Evolutionary conservation across 108 stramenopile species (phyloP).

Genomic region (Thalassiosira profunda): DNA sequence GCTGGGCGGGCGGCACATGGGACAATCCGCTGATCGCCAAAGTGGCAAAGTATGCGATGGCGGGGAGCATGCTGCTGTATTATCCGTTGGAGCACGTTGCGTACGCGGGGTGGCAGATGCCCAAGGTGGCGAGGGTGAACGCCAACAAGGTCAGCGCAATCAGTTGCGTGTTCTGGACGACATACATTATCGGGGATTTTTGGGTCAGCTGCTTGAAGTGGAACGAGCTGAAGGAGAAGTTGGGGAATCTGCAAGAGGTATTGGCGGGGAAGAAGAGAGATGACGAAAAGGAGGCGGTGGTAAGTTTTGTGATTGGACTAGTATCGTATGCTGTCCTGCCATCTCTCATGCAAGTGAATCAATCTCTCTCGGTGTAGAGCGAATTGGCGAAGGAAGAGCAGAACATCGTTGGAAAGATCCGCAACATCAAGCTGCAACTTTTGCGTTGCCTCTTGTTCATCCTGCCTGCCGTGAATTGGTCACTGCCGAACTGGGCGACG

Average conservation of each 20-base stretch:
- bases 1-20: conserved; percentile 55
- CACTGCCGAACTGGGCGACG: conserved; percentile 80
- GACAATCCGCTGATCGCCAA: conserved; percentile 40
- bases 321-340: conserved; percentile 2
- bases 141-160: conserved; percentile 62
- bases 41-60: conserved; percentile 68
- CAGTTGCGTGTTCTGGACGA: conserved; percentile 76
- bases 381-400: conserved; percentile 14
- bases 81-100: conserved; percentile 84
- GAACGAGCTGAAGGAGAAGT: conserved; percentile 37
- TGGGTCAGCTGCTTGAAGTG: conserved; percentile 43
- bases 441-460: conserved; percentile 66
- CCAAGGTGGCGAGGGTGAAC: conserved; percentile 40
- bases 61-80: conserved; percentile 75
- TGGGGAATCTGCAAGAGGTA: conserved; percentile 22
- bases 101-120: conserved; percentile 71
- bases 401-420: conserved; percentile 17
- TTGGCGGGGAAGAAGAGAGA: conserved; percentile 18
- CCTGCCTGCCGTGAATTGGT: conserved; percentile 78
- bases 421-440: conserved; percentile 56
- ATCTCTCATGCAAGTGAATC: conserved; percentile 1
- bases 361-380: neutral
- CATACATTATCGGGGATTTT: conserved; percentile 68
- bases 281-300: conserved; percentile 37
- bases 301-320: conserved; percentile 12